phyloP scores from a whole-genome alignment of 257 asterid genomes.

The Penstemon newberryi region DNA sequence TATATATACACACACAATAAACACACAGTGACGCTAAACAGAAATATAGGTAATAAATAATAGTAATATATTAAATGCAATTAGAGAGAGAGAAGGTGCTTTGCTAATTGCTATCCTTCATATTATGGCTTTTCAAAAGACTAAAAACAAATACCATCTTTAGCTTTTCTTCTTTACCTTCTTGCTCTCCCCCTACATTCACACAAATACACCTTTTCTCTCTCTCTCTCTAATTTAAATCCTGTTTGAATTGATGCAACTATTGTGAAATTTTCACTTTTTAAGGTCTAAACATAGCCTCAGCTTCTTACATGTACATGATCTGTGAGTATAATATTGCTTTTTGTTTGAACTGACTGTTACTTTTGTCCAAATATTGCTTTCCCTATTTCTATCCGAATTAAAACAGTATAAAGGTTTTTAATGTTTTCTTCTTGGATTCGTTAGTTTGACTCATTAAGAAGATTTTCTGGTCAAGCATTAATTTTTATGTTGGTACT shows the following conservation, averaged over 20 bases:
- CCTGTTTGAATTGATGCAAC: no score
- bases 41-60: no score
- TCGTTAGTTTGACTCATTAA: slow-evolving; percentile 19
- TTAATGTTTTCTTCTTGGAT: neutral
- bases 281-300: slow-evolving; percentile 7
- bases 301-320: slow-evolving; percentile 33
- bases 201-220: neutral
- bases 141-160: slow-evolving; percentile 27
- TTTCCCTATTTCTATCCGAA: slow-evolving; percentile 16
- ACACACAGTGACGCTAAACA: neutral
- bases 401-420: slow-evolving; percentile 8
- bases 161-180: slow-evolving; percentile 22
- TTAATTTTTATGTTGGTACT: slow-evolving; percentile 13
- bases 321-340: slow-evolving; percentile 47
- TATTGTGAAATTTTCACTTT: no score
- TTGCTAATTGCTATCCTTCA: slow-evolving; percentile 11
- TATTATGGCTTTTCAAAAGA: slow-evolving; percentile 34
- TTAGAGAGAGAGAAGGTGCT: no score
- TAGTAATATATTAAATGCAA: no score
- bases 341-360: slow-evolving; percentile 20
- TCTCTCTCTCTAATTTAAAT: no score
- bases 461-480: slow-evolving; percentile 29
- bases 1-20: neutral
- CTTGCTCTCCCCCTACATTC: slow-evolving; percentile 32
- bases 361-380: slow-evolving; percentile 25